Evolutionary conservation across 306 rosid species (phyloP).

Genomic region (Inga oerstediana): DNA sequence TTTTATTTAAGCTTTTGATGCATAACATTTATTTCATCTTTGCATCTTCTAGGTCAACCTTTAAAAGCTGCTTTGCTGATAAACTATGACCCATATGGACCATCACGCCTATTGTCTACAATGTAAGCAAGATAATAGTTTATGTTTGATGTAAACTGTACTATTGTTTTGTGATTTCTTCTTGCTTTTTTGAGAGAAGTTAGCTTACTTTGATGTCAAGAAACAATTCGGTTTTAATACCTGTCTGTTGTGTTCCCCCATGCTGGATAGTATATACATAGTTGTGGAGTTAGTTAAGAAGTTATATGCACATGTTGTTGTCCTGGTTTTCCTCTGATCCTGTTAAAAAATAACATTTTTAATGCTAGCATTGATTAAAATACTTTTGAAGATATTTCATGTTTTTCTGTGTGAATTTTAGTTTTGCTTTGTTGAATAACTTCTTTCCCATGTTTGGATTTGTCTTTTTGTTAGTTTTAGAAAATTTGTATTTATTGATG

Average conservation of each 20-base stretch:
- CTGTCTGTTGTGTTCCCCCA: constrained; percentile 22
- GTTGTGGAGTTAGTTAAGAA: constrained; percentile 6
- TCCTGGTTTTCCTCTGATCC: background rate
- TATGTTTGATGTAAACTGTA: constrained; percentile 24
- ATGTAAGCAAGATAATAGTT: constrained; percentile 57
- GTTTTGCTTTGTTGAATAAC: constrained; percentile 9
- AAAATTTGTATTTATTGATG: constrained; percentile 34
- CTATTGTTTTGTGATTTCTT: background rate
- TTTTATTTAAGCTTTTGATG: constrained; percentile 21
- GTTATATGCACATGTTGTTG: constrained; percentile 7
- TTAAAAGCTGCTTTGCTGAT: constrained; percentile 65
- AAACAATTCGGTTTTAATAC: background rate
- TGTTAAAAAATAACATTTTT: constrained; percentile 1
- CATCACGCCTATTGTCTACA: constrained; percentile 70
- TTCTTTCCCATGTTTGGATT: background rate
- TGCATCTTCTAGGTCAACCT: constrained; percentile 49
- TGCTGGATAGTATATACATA: constrained; percentile 1
- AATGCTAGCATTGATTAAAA: background rate
- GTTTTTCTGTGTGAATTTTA: background rate
- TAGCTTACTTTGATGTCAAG: background rate
- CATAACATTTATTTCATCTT: constrained; percentile 20
- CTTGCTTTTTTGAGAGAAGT: background rate
- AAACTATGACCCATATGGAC: constrained; percentile 69
- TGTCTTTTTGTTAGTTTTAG: constrained; percentile 31
- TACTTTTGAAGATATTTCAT: constrained; percentile 6